Conservation (phyloP, 2,329 filamentous ascomycete genomes). For the Tolypocladium amazonense region DNA sequence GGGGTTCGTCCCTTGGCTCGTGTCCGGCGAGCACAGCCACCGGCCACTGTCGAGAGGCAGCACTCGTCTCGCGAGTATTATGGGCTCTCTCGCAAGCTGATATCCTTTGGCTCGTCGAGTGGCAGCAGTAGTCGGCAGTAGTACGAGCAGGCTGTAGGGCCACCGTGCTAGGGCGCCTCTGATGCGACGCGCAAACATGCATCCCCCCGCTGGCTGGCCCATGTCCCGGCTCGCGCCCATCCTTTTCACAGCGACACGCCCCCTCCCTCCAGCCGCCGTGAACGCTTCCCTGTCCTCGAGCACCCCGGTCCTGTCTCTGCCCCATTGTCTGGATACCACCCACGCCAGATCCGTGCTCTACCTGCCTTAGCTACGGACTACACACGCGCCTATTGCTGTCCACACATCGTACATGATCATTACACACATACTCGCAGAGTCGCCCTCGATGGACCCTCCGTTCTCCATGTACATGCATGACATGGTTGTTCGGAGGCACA, state of each 20-base stretch:
- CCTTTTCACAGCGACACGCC: not conserved
- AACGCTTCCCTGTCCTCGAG: not conserved
- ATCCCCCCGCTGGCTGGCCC: not conserved
- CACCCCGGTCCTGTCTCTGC: not conserved
- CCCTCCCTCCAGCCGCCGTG: constrained; percentile 2
- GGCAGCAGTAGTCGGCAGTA: not conserved
- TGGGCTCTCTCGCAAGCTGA: not conserved
- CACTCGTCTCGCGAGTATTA: not conserved
- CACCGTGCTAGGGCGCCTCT: not conserved
- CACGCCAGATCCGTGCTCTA: constrained; percentile 1
- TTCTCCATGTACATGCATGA: constrained; percentile 26
- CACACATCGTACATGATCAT: constrained; percentile 8
- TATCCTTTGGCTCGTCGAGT: not conserved
- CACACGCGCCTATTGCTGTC: constrained; percentile 1
- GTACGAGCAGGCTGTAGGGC: not conserved
- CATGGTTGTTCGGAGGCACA: constrained; percentile 14
- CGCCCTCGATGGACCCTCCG: constrained; percentile 20
- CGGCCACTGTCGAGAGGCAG: not conserved
- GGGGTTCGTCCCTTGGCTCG: not conserved
- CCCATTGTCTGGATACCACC: constrained; percentile 3
- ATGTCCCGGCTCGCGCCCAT: not conserved
- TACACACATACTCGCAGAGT: constrained; percentile 8
- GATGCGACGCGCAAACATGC: not conserved
- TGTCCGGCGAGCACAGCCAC: not conserved
- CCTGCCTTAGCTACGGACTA: not conserved